A percentile compares a stretch with the other conserved stretches of the same genome.
phyloP scores from a whole-genome alignment of 768 basidiomycete genomes.

The Lyophyllum shimeji region DNA sequence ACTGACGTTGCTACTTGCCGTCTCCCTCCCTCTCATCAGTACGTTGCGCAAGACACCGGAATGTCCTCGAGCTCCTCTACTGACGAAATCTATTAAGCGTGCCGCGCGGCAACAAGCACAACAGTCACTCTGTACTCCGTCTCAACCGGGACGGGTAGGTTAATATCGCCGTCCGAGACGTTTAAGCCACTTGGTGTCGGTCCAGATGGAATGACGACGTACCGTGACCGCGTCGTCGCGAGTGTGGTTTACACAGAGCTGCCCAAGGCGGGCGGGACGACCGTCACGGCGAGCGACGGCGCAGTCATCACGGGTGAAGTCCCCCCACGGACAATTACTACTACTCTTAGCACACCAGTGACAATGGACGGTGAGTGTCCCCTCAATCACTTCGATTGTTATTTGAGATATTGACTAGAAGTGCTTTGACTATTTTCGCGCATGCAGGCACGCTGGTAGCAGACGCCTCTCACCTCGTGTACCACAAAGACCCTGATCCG shows the following conservation, averaged over 20 bases:
- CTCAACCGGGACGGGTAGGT: too few species aligned
- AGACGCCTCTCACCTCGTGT: slow-evolving; percentile 13
- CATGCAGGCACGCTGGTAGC: slow-evolving; percentile 9
- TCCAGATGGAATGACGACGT: slow-evolving; percentile 12
- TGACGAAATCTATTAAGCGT: too few species aligned
- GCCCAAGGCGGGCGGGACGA: not conserved
- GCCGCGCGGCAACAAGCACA: too few species aligned
- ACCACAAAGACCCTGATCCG: not conserved
- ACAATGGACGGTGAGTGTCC: slow-evolving; percentile 3
- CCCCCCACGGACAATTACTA: slow-evolving; percentile 7
- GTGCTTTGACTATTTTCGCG: too few species aligned
- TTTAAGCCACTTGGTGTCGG: too few species aligned
- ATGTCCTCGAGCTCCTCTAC: too few species aligned
- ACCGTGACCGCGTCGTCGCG: slow-evolving; percentile 5
- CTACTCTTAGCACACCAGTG: not conserved
- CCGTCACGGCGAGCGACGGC: slow-evolving; percentile 1
- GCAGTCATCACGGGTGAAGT: not conserved
- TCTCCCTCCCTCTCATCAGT: not conserved
- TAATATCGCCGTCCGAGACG: too few species aligned
- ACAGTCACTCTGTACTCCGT: too few species aligned
- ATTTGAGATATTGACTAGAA: too few species aligned
- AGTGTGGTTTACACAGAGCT: slow-evolving; percentile 9
- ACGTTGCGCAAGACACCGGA: too few species aligned
- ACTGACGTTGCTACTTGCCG: not conserved
- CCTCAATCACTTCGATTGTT: too few species aligned